These are phyloP conservation scores for Zymoseptoria brevis DNA, from an alignment of 2,329 filamentous ascomycete genomes.

Conservation along the genomic window DNA sequence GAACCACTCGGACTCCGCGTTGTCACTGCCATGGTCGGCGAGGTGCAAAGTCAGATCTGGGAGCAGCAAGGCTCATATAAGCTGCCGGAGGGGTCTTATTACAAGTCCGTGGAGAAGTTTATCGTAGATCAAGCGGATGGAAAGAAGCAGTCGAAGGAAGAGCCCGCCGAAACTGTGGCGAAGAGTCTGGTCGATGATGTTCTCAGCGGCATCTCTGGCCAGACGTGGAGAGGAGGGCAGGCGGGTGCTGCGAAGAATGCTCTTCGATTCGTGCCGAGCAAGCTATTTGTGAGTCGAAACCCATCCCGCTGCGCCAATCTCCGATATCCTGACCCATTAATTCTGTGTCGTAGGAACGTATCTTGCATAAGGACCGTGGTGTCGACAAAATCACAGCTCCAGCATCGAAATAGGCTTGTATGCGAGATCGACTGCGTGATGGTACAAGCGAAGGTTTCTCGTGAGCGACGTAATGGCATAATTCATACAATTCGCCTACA, in stretches of 20 bases:
- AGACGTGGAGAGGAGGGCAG: not conserved
- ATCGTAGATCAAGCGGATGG: not conserved
- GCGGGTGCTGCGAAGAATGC: not conserved
- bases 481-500: not conserved
- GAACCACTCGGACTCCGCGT: conserved; percentile 19
- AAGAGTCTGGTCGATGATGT: not conserved
- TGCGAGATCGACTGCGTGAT: not conserved
- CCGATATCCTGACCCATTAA: not conserved
- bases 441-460: not conserved
- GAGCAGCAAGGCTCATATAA: not conserved
- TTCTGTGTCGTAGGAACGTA: not conserved
- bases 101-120: not conserved
- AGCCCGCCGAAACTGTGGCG: not conserved
- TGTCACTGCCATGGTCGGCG: not conserved
- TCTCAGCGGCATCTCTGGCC: not conserved
- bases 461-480: not conserved
- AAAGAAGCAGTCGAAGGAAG: not conserved
- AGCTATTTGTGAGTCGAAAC: not conserved
- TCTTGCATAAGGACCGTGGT: not conserved
- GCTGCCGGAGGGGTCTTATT: not conserved
- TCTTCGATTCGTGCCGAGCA: not conserved
- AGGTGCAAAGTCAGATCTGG: not conserved
- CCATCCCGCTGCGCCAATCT: not conserved
- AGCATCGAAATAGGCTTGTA: not conserved
- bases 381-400: not conserved